Evolutionary conservation across 2,329 filamentous ascomycete species (phyloP), one percentile per base, ranked within the genome.

Genomic region (Colletotrichum sp.): DNA sequence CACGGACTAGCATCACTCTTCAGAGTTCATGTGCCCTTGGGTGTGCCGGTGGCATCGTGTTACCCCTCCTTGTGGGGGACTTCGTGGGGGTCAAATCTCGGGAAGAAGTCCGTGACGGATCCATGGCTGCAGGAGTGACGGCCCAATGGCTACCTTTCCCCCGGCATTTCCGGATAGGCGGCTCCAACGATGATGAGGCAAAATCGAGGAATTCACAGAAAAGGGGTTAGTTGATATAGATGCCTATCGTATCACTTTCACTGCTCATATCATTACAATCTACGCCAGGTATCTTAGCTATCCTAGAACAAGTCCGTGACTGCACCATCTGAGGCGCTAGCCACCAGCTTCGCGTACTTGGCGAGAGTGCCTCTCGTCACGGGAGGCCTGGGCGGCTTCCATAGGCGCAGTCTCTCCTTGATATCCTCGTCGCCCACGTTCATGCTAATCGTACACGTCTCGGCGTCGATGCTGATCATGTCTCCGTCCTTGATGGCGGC

Each of bases 321-420:
- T 9, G 96, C 96, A 7, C 96, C 96, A 81, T 96, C 94, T 83
- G 94, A 96, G 9, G 96, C 96, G 90, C 98, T 96, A 2, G 96
- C 94, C 1, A 99, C 96, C 81, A 98, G 85, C 57, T 91, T 87
- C 7, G 95, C 95, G 87, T 99, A 99, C 89, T 99, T 99, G 5
- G 95, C 96, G 86, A 99, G 83, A 52, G 94, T 93, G 48, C 96
- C 96, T 71, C 96, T 91, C 79, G 93, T 96, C 9, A 98, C 95
- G 76, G 90, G 90, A 81, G 92, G 92, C 81, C 87, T 89, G 1
- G 95, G 96, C 36, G 92, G 87, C 82, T 89, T 93, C 95, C 95
- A 98, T 75, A 85, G 87, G 71, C 86, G 87, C 82, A 92, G 84
- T 77, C 95, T 88, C 81, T 85, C 86, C 77, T 89, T 87, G 80